A percentile compares a stretch with the other conserved stretches of the same genome.
phyloP scores from a whole-genome alignment of 148 eudicot species.

The Heliamphora exappendiculata region DNA sequence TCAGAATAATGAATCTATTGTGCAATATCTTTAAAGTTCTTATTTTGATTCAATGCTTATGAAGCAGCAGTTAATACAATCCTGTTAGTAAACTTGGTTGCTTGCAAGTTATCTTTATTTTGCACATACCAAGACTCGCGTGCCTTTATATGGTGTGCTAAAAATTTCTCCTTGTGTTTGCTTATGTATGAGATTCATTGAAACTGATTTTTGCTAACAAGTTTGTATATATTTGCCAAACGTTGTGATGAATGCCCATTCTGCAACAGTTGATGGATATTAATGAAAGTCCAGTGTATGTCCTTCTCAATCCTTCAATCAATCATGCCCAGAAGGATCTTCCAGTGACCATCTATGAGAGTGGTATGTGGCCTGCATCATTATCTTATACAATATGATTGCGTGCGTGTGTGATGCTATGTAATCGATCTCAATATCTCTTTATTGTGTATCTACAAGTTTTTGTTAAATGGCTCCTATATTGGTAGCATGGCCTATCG shows the following conservation, averaged over 20 bases:
- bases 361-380: constrained; percentile 41
- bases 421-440: background rate
- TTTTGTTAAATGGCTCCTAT: background rate
- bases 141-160: background rate
- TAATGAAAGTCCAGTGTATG: constrained; percentile 82
- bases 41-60: background rate
- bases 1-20: background rate
- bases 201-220: background rate
- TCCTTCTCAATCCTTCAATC: constrained; percentile 72
- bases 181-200: background rate
- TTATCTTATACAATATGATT: background rate
- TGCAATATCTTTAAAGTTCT: background rate
- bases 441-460: background rate
- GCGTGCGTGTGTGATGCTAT: background rate
- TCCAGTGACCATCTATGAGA: constrained; percentile 71
- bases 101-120: background rate
- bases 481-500: background rate
- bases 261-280: constrained; percentile 73
- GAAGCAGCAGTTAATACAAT: background rate
- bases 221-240: background rate
- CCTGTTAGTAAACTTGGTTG: background rate
- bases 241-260: constrained; percentile 1
- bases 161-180: background rate
- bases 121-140: background rate
- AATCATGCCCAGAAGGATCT: constrained; percentile 85